A percentile compares a stretch with the other conserved stretches of the same genome.
Conservation (phyloP, 345 rosid species). For the Clarkia xantiana region DNA sequence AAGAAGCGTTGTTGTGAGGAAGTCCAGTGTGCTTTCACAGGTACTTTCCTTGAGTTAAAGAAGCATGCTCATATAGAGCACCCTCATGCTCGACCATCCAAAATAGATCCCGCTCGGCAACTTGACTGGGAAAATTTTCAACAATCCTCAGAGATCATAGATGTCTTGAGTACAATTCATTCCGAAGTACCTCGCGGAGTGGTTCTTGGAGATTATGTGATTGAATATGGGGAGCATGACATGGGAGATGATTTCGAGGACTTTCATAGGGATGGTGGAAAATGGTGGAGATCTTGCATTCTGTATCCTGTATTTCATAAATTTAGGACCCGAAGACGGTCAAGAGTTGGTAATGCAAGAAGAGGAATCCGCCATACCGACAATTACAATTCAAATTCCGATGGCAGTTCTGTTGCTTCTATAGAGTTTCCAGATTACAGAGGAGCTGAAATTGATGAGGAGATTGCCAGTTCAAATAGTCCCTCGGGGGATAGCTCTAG, state of each 20-base stretch:
- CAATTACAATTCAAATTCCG: constrained; percentile 66
- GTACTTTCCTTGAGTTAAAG: constrained; percentile 51
- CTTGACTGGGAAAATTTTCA: constrained; percentile 98
- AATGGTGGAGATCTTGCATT: constrained; percentile 96
- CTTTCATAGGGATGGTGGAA: constrained; percentile 60
- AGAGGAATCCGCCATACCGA: constrained; percentile 61
- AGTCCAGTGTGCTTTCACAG: constrained; percentile 41
- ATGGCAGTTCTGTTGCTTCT: constrained; percentile 83
- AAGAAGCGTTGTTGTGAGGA: constrained; percentile 79
- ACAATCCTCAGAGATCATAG: constrained; percentile 89
- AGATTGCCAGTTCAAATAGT: constrained; percentile 36
- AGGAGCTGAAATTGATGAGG: constrained; percentile 78
- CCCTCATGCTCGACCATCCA: constrained; percentile 80
- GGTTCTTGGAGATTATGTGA: constrained; percentile 92
- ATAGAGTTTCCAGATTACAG: constrained; percentile 65
- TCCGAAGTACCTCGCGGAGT: constrained; percentile 93
- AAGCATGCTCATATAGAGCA: constrained; percentile 66
- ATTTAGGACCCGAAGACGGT: constrained; percentile 72
- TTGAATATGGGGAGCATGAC: constrained; percentile 87
- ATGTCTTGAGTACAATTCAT: constrained; percentile 91
- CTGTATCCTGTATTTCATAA: constrained; percentile 78
- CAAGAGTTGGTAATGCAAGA: constrained; percentile 57
- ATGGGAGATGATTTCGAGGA: constrained; percentile 82
- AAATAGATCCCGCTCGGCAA: constrained; percentile 75
- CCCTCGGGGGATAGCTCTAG: constrained; percentile 47